Percentiles rank a stretch among this genome's conserved stretches.
These are phyloP conservation scores for Venustampulla echinocandica DNA, from an alignment of 495 filamentous ascomycete species.

Conservation along the genomic window DNA sequence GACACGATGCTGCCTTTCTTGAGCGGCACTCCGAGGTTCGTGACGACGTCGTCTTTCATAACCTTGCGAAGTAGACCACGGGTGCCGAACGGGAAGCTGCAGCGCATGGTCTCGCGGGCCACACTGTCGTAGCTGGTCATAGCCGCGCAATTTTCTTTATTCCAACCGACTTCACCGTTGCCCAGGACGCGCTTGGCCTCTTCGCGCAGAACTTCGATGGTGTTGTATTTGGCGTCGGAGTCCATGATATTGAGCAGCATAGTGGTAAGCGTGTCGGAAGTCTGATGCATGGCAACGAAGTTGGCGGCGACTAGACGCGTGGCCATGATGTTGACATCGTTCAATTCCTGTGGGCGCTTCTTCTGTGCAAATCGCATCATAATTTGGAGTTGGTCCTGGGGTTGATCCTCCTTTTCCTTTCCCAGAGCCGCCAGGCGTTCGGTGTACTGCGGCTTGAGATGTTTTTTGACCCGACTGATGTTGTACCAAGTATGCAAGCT, in stretches of 20 bases:
- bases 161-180: conserved; percentile 22
- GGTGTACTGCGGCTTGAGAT: background rate
- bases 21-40: conserved; percentile 27
- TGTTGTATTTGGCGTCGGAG: conserved; percentile 29
- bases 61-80: conserved; percentile 29
- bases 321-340: conserved; percentile 24
- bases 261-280: conserved; percentile 19
- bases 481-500: background rate
- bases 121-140: conserved; percentile 32
- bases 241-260: conserved; percentile 25
- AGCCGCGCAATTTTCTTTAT: conserved; percentile 25
- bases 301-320: conserved; percentile 22
- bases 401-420: background rate
- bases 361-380: conserved; percentile 29
- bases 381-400: conserved; percentile 29
- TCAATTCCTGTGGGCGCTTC: conserved; percentile 27
- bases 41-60: conserved; percentile 15
- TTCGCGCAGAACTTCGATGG: conserved; percentile 28
- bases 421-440: background rate
- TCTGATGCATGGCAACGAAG: conserved; percentile 26
- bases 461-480: background rate
- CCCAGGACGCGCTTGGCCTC: conserved; percentile 20
- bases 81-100: conserved; percentile 27
- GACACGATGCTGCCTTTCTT: conserved; percentile 26
- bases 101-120: conserved; percentile 32